These are phyloP conservation scores for Eucalyptus sp. DNA, from an alignment of 345 rosid genomes.

Conservation along the genomic window DNA sequence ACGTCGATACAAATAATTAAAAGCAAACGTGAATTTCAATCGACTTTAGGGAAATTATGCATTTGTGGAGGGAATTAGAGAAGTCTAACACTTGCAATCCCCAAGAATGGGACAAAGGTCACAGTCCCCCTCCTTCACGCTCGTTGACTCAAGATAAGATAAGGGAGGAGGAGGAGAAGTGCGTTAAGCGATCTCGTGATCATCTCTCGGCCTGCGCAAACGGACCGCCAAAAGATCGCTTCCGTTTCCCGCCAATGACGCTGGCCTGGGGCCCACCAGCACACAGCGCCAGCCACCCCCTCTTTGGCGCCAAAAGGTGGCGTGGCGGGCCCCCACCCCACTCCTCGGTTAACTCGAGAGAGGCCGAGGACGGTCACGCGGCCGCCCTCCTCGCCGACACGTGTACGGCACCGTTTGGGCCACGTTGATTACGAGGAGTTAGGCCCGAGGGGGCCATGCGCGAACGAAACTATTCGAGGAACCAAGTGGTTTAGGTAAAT, in stretches of 20 bases:
- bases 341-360: not conserved
- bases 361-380: not conserved
- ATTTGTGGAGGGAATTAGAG: not conserved
- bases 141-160: not conserved
- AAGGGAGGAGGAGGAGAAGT: not conserved
- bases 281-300: not conserved
- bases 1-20: not conserved
- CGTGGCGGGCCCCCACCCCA: not conserved
- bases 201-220: not conserved
- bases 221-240: conserved; percentile 5
- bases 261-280: conserved; percentile 8
- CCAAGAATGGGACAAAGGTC: not conserved
- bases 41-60: not conserved
- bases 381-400: not conserved
- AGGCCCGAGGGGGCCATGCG: not conserved
- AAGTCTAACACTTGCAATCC: not conserved
- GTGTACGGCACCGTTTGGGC: not conserved
- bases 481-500: not conserved
- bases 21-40: not conserved
- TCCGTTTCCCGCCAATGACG: conserved; percentile 29
- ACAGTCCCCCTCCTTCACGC: not conserved
- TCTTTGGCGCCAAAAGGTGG: conserved; percentile 15
- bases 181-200: conserved; percentile 3
- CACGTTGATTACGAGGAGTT: not conserved
- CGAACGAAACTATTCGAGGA: not conserved